phyloP scores from a whole-genome alignment of 495 filamentous ascomycete genomes.

The Tuber melanosporum region DNA sequence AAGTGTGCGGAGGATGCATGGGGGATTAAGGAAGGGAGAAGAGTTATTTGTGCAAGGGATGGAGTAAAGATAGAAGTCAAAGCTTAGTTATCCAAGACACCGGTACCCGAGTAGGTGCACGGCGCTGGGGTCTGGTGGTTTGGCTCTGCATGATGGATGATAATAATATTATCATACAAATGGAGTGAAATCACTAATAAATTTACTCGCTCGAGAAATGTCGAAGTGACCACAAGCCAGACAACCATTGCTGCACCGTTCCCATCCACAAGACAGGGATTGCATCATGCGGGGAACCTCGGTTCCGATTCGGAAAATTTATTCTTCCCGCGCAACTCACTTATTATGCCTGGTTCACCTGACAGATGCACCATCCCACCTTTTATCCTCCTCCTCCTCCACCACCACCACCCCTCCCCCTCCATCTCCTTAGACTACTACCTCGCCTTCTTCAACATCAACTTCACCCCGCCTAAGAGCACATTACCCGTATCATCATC shows the following conservation, averaged over 20 bases:
- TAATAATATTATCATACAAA: neutral
- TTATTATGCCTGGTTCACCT: neutral
- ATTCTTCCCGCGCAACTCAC: neutral
- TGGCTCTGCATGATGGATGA: neutral
- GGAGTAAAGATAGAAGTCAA: slow-evolving; percentile 29
- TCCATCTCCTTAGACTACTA: no score
- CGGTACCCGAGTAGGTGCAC: neutral
- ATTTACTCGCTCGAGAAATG: neutral
- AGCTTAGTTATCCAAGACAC: neutral
- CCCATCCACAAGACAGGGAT: neutral
- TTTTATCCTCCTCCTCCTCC: neutral
- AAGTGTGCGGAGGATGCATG: slow-evolving; percentile 30
- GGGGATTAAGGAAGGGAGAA: slow-evolving; percentile 8
- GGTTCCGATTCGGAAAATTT: neutral
- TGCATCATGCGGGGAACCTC: neutral
- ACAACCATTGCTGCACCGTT: neutral
- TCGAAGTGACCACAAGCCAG: neutral
- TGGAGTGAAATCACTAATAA: neutral
- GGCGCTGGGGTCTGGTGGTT: neutral
- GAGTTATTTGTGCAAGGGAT: slow-evolving; percentile 34
- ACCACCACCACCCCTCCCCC: neutral
- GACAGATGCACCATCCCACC: neutral
- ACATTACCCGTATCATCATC: neutral
- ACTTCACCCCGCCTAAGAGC: neutral
- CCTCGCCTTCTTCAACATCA: neutral